These are phyloP conservation scores for Sindora glabra DNA, from an alignment of 306 rosid genomes.

Conservation along the genomic window DNA sequence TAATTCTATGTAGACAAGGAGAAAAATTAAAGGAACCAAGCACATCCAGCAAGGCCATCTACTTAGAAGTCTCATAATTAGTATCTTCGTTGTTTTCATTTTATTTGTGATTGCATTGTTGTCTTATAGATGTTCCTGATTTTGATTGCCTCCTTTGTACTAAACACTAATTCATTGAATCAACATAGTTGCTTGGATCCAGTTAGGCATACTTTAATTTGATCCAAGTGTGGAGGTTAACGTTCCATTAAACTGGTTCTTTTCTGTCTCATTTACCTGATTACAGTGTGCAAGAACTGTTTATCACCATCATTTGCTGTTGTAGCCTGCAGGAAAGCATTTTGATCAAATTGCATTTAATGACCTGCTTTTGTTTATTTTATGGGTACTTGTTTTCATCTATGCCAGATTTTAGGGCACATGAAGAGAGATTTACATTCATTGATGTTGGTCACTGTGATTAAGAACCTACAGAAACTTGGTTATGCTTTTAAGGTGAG, in stretches of 20 bases:
- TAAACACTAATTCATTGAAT: too few relatives aligned
- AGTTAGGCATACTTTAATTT: background rate
- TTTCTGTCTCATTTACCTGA: background rate
- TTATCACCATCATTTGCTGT: slow-evolving; percentile 4
- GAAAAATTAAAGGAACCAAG: too few relatives aligned
- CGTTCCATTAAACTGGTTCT: background rate
- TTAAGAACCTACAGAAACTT: slow-evolving; percentile 67
- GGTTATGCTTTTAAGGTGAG: slow-evolving; percentile 82
- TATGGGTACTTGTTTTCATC: slow-evolving; percentile 16
- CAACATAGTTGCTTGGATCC: too few relatives aligned
- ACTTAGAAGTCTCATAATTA: too few relatives aligned
- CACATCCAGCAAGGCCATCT: too few relatives aligned
- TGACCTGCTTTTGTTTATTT: slow-evolving; percentile 4
- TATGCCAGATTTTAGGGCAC: slow-evolving; percentile 68
- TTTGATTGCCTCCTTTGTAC: too few relatives aligned
- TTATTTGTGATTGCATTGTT: too few relatives aligned
- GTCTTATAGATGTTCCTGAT: too few relatives aligned
- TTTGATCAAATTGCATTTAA: background rate
- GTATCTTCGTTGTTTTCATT: too few relatives aligned
- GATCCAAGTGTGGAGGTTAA: background rate
- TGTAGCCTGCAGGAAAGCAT: slow-evolving; percentile 1
- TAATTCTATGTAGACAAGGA: too few relatives aligned
- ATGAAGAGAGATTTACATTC: slow-evolving; percentile 65
- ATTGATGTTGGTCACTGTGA: slow-evolving; percentile 66
- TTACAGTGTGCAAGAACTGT: background rate